Evolutionary conservation across 2,329 filamentous ascomycete genomes (phyloP).

Genomic region (Botrytis tulipae): DNA sequence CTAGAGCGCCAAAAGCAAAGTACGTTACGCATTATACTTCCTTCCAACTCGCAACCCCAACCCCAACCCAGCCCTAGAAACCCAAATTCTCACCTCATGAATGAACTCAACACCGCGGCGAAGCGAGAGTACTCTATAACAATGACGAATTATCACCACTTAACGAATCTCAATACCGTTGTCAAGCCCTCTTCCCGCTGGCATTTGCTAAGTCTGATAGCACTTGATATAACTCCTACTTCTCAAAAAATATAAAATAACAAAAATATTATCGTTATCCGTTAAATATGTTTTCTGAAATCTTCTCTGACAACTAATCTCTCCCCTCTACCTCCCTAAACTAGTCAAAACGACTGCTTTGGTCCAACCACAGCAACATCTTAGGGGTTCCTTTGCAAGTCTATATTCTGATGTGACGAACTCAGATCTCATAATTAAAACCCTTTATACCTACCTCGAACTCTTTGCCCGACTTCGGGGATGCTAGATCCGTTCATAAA

Average conservation of each 20-base stretch:
- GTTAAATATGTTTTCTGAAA: neutral
- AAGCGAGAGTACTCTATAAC: neutral
- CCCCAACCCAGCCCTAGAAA: neutral
- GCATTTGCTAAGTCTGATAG: no score
- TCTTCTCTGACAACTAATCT: neutral
- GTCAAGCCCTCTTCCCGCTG: no score
- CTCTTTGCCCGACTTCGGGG: neutral
- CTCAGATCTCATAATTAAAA: neutral
- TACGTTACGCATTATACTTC: neutral
- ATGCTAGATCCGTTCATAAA: neutral
- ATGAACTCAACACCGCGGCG: neutral
- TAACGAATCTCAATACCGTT: accelerated
- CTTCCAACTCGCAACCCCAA: neutral
- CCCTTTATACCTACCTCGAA: neutral
- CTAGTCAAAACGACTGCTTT: no score
- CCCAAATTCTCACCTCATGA: neutral
- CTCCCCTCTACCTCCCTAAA: neutral
- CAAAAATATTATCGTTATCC: no score
- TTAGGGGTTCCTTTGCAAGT: no score
- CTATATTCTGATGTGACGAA: neutral
- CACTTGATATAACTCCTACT: no score
- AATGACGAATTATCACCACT: neutral
- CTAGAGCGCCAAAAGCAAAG: neutral
- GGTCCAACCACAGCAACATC: no score
- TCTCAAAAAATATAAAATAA: no score